Conservation (phyloP, 495 filamentous ascomycete genomes). For the Achaetomiella virescens region DNA sequence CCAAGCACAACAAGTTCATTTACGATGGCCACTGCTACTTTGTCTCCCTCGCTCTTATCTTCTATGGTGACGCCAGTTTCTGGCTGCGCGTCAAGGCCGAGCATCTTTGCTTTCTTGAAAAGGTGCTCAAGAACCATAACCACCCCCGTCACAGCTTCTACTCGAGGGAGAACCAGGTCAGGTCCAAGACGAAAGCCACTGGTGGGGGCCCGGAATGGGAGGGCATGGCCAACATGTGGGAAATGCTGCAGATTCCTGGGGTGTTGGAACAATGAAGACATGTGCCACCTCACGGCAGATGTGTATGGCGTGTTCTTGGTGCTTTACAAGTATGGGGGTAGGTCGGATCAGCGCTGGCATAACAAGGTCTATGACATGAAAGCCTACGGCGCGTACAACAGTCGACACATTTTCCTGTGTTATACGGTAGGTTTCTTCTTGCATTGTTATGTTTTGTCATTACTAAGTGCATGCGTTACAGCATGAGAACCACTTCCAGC, state of each 20-base stretch:
- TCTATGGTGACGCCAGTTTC: slow-evolving; percentile 16
- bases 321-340: slow-evolving; percentile 16
- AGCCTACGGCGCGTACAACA: slow-evolving; percentile 24
- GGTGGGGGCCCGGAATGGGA: neutral
- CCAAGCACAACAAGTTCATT: slow-evolving; percentile 6
- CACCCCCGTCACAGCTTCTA: slow-evolving; percentile 24
- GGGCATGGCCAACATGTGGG: slow-evolving; percentile 18
- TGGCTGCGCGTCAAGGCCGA: slow-evolving; percentile 30
- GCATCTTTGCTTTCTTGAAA: slow-evolving; percentile 18
- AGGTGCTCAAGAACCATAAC: slow-evolving; percentile 10
- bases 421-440: slow-evolving; percentile 16
- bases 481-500: slow-evolving; percentile 20
- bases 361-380: slow-evolving; percentile 20
- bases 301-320: slow-evolving; percentile 21
- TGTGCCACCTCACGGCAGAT: slow-evolving; percentile 24
- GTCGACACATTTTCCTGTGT: slow-evolving; percentile 23
- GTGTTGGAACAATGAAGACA: slow-evolving; percentile 19
- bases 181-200: neutral
- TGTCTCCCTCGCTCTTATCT: slow-evolving; percentile 12
- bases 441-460: neutral
- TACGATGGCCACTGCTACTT: slow-evolving; percentile 19
- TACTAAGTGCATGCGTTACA: neutral
- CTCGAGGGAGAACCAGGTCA: slow-evolving; percentile 1
- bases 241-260: slow-evolving; percentile 21
- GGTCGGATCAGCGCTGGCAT: neutral